phyloP scores from a whole-genome alignment of 108 stramenopile genomes.

The Nannochloropsis oceanica region DNA sequence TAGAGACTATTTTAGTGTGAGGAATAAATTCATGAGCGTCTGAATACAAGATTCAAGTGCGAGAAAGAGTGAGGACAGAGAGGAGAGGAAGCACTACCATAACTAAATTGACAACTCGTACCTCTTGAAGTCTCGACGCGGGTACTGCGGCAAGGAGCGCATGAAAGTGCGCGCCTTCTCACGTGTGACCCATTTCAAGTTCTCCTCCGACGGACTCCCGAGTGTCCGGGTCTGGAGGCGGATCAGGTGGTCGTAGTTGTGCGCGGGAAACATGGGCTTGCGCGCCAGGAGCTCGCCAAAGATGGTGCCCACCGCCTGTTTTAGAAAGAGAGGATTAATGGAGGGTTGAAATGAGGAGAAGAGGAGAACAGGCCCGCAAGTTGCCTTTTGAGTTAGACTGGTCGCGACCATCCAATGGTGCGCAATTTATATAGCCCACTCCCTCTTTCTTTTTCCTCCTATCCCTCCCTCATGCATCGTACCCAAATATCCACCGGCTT shows the following conservation, averaged over 20 bases:
- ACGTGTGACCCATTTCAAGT: conserved; percentile 54
- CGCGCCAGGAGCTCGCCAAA: conserved; percentile 87
- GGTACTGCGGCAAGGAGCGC: background rate
- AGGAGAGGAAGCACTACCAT: too few species aligned
- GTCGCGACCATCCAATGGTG: too few species aligned
- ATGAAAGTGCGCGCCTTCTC: background rate
- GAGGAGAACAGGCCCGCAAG: too few species aligned
- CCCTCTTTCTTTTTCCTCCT: too few species aligned
- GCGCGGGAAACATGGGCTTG: conserved; percentile 92
- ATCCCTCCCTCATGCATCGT: background rate
- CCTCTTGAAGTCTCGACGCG: background rate
- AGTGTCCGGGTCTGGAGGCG: conserved; percentile 8
- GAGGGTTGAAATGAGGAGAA: too few species aligned
- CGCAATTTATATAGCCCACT: too few species aligned
- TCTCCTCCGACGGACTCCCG: conserved; percentile 70
- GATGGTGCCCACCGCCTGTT: conserved; percentile 71
- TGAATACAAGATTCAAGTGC: too few species aligned
- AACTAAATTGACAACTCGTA: background rate
- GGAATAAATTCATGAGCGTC: background rate
- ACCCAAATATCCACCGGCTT: conserved; percentile 30
- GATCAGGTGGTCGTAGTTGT: conserved; percentile 97
- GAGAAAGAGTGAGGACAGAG: too few species aligned
- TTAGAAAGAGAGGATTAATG: background rate
- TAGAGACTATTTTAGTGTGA: conserved; percentile 13
- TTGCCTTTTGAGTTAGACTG: too few species aligned